These are phyloP conservation scores for Nicotiana tabacum DNA, from an alignment of 257 asterid species.

Conservation along the genomic window DNA sequence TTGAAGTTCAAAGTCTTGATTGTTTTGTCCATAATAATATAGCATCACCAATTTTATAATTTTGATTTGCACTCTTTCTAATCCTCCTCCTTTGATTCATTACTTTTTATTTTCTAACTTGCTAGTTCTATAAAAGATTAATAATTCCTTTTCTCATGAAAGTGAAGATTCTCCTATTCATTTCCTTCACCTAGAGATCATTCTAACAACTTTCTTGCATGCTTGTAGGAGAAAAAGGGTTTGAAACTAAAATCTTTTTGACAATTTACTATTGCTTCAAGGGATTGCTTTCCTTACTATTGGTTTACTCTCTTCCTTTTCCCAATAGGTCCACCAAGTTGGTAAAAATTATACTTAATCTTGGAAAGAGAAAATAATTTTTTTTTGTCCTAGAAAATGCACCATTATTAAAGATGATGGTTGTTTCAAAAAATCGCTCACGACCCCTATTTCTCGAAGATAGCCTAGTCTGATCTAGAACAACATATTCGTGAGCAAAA, in stretches of 20 bases:
- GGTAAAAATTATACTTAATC: neutral
- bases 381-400: neutral
- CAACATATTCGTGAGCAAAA: too few relatives aligned
- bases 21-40: neutral
- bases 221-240: conserved; percentile 2
- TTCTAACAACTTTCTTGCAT: neutral
- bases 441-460: too few relatives aligned
- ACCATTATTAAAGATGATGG: neutral
- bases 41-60: neutral
- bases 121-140: neutral
- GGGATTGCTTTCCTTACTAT: conserved; percentile 34
- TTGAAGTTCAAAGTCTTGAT: neutral
- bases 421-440: neutral
- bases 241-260: conserved; percentile 2
- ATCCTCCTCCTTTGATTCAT: neutral
- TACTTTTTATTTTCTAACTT: neutral
- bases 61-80: neutral
- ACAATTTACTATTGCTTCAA: conserved; percentile 43
- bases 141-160: neutral
- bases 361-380: neutral
- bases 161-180: neutral
- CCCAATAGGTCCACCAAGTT: conserved; percentile 12
- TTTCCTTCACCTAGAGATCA: neutral
- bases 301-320: conserved; percentile 14
- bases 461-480: too few relatives aligned